Evolutionary conservation across 768 basidiomycete genomes (phyloP).

Genomic region (Steccherinum ochraceum): DNA sequence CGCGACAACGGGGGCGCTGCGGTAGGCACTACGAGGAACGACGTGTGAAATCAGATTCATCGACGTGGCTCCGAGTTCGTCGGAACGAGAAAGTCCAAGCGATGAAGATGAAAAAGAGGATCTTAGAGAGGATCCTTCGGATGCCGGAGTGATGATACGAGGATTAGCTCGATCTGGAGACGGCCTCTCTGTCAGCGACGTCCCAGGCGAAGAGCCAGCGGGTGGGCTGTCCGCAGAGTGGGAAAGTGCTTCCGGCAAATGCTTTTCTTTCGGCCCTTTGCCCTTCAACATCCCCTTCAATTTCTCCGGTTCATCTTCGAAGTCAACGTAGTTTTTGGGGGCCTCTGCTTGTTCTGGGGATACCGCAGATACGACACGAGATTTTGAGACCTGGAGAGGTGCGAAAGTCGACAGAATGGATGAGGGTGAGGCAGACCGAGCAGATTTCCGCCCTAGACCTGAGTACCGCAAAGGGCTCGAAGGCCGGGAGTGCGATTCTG

Average conservation of each 20-base stretch:
- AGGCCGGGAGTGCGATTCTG: conserved; percentile 6
- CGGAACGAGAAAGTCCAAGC: background rate
- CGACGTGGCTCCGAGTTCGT: background rate
- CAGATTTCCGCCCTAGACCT: conserved; percentile 7
- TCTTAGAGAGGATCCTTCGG: background rate
- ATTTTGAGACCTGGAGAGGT: conserved; percentile 51
- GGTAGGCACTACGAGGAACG: background rate
- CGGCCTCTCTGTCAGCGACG: conserved; percentile 26
- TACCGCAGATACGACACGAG: conserved; percentile 66
- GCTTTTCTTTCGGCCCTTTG: conserved; percentile 31
- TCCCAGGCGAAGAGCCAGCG: too few relatives aligned
- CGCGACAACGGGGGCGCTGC: too few relatives aligned
- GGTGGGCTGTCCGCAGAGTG: too few relatives aligned
- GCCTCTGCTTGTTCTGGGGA: conserved; percentile 69
- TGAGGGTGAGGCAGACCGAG: conserved; percentile 32
- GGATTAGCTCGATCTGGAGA: background rate
- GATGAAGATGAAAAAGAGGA: conserved; percentile 1
- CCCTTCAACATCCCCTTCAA: conserved; percentile 69
- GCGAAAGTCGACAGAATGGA: conserved; percentile 25
- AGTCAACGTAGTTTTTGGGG: conserved; percentile 74
- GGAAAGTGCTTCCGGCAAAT: too few relatives aligned
- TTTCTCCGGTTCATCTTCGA: conserved; percentile 73
- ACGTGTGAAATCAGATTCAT: background rate
- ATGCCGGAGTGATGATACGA: background rate
- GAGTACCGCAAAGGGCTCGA: conserved; percentile 13